Percentiles rank a stretch among this genome's conserved stretches.
Conservation (phyloP, 2,329 filamentous ascomycete genomes). For the Fusarium denticulatum region DNA sequence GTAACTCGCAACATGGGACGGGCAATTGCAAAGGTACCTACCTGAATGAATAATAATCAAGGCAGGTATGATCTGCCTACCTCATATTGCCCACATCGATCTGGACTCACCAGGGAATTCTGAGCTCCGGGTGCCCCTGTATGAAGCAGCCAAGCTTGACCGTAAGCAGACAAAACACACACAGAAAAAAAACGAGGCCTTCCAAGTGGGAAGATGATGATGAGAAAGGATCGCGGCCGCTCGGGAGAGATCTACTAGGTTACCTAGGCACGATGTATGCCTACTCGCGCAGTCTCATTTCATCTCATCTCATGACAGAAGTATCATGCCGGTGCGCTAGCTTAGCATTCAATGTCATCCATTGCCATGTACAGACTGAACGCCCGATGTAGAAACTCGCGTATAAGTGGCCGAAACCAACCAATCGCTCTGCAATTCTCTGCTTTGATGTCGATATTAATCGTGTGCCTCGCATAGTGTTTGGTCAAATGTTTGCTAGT, state of each 20-base stretch:
- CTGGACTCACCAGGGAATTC: neutral
- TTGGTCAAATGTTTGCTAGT: slow-evolving; percentile 41
- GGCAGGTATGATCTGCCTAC: neutral
- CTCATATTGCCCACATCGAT: slow-evolving; percentile 2
- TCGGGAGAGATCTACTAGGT: slow-evolving; percentile 9
- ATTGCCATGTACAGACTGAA: slow-evolving; percentile 11
- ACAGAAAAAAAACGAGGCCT: slow-evolving; percentile 30
- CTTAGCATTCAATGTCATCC: slow-evolving; percentile 2
- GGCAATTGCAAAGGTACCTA: slow-evolving; percentile 12
- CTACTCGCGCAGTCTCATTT: neutral
- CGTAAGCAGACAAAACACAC: neutral
- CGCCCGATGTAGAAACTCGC: slow-evolving; percentile 15
- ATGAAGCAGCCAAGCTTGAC: neutral
- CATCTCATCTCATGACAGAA: slow-evolving; percentile 31
- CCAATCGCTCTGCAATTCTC: slow-evolving; percentile 35
- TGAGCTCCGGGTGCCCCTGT: slow-evolving; percentile 12
- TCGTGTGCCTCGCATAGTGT: slow-evolving; percentile 2
- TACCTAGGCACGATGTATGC: neutral
- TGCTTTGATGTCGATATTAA: slow-evolving; percentile 3
- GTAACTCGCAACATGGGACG: neutral
- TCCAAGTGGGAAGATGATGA: slow-evolving; percentile 30
- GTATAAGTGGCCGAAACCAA: slow-evolving; percentile 8
- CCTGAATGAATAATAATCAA: neutral
- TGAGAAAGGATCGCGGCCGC: slow-evolving; percentile 25
- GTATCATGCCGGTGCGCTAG: slow-evolving; percentile 23